Evolutionary conservation across 2,329 filamentous ascomycete species (phyloP), one percentile per base, ranked within the genome.

Genomic region (Ceratocystis diversiconidia): DNA sequence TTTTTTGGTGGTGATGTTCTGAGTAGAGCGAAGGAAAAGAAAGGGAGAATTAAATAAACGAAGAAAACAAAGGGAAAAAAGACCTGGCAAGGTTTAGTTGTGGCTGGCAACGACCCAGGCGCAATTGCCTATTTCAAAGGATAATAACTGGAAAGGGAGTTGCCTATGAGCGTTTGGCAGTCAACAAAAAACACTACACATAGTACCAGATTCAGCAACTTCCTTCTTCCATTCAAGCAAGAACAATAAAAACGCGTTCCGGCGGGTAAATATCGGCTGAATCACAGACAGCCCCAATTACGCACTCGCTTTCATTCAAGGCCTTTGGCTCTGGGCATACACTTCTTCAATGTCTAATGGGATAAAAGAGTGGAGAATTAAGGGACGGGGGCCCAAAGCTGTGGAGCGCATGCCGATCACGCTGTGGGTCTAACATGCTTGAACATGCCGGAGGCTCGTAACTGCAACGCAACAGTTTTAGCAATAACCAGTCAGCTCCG

Each of bases 11-110:
- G 25, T 65, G 41, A 48, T 36, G 63, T 10, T 28, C 30, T 7
- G 12, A 5, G 4, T n/a, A 41, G 19, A 7, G 30, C 5, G 30
- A 32, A 32, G 30, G 30, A 36, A 55, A 22, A 32, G 41, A 50
- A 7, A 63, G 48, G 19, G 41, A 41, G 48, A 62, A 46, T 17
- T 4, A 44, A 62, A n/a, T 28, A 12, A 22, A 15, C 5, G 61
- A 10, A 15, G 19, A 8, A n/a, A 46, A 41, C 22, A 41, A 17
- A 48, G 22, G 63, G 62, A 50, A 64, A 63, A 55, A 30, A 66
- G 15, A 17, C 22, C 17, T 12, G 17, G 44, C 55, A 61, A 60
- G 36, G 12, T 50, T 22, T 22, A 19, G 46, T 19, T 50, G 46
- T 50, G 46, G 46, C 46, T 50, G 46, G 46, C 46, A 19, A 19